These are phyloP conservation scores for Magnaporthales sp. DNA, from an alignment of 2,329 filamentous ascomycete genomes.

Conservation along the genomic window DNA sequence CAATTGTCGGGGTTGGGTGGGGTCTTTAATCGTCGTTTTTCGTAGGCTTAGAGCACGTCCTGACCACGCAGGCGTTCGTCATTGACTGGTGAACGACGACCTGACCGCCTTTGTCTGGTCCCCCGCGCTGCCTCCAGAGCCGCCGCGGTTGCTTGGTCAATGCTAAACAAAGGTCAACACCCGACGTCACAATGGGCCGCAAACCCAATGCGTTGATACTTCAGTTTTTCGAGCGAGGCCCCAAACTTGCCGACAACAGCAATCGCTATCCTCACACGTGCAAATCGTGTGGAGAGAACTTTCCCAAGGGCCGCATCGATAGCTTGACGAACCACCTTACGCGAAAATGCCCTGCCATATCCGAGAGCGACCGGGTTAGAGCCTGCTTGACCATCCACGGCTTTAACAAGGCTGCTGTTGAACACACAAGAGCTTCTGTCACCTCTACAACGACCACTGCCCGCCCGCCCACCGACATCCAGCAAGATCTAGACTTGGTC, in stretches of 20 bases:
- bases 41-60: not conserved
- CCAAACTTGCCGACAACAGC: slow-evolving; percentile 80
- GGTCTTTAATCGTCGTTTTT: not conserved
- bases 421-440: slow-evolving; percentile 15
- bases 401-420: slow-evolving; percentile 41
- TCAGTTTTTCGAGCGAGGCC: slow-evolving; percentile 80
- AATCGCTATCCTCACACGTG: slow-evolving; percentile 90
- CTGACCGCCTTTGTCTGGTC: not conserved
- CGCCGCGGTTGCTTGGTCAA: not conserved
- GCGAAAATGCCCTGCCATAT: slow-evolving; percentile 77
- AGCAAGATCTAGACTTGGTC: slow-evolving; percentile 27
- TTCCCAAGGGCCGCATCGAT: slow-evolving; percentile 83
- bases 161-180: not conserved
- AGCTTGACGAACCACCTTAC: slow-evolving; percentile 73
- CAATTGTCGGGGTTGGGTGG: not conserved
- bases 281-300: slow-evolving; percentile 79
- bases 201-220: slow-evolving; percentile 78
- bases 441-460: slow-evolving; percentile 4
- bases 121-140: not conserved
- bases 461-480: slow-evolving; percentile 14
- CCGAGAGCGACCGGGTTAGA: slow-evolving; percentile 64
- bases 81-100: not conserved
- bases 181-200: slow-evolving; percentile 58
- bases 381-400: slow-evolving; percentile 66
- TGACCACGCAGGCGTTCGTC: not conserved